Evolutionary conservation across 768 basidiomycete genomes (phyloP), one percentile per base, ranked within the genome.

Genomic region (Austroboletus eburneus): DNA sequence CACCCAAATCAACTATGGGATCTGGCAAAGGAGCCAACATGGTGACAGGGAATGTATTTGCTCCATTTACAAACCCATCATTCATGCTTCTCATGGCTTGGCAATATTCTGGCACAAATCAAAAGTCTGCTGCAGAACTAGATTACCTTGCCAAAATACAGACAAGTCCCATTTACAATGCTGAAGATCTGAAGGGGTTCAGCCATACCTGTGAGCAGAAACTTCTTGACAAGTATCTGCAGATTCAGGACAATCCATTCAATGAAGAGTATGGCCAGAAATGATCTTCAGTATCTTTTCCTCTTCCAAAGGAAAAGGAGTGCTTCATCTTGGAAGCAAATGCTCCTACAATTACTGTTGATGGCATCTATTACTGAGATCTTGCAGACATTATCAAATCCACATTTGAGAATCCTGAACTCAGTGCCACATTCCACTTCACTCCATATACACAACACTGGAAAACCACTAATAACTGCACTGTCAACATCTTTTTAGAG

Each of bases 61-160:
- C 44, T 2, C 14, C 52, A 45, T 70, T 48, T 51, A 57, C 13
- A 12, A 51, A 57, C 55, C 43, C 41, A 8, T 55, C 62, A 0
- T 43, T 46, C 3, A 27, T 64, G 55, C 23, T 57, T 1, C 61
- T 70, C 21, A 58, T 67, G 57, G 21, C 41, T 4, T 70, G 70
- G 69, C 46, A 55, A 5, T 66, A 64, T 36, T 54, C 52, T 9
- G 59, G 64, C 0, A 61, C 57, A 2, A 57, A 39, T 13, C 20
- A 21, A 0, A 70, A 69, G 39, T 66, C 68, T 3, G 40, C 45
- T 4, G 30, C 17, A 0, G 63, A 69, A 24, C 38, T 66, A 0
- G 42, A 68, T 16, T 45, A 46, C 3, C 56, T 71, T 29, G 61
- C n/a, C 48, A 64, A 0, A 61, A 63, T 39, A 14, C 38, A 39